Conservation (phyloP, 208 protist species). For the Lotmaria passim region DNA sequence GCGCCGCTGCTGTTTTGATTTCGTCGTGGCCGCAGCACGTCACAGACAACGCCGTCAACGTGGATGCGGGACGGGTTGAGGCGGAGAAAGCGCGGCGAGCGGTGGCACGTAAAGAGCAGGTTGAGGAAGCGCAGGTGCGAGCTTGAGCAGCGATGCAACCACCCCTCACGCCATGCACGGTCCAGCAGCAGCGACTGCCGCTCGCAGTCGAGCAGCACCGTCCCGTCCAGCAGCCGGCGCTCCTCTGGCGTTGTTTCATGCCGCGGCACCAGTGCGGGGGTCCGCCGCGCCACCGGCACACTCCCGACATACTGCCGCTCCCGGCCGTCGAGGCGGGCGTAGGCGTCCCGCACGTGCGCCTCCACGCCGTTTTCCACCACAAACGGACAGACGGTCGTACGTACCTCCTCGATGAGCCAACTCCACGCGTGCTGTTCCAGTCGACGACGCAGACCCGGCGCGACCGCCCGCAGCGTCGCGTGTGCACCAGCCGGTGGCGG, state of each 20-base stretch:
- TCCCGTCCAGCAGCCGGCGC: slow-evolving; percentile 16
- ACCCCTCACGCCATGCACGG: slow-evolving; percentile 34
- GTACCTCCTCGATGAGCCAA: slow-evolving; percentile 21
- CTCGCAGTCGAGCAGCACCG: slow-evolving; percentile 34
- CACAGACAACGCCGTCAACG: slow-evolving; percentile 13
- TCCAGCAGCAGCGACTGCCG: slow-evolving; percentile 47
- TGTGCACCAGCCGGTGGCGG: background rate
- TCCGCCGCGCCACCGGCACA: slow-evolving; percentile 34
- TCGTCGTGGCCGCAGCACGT: slow-evolving; percentile 18
- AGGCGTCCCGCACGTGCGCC: slow-evolving; percentile 27
- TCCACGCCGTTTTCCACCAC: slow-evolving; percentile 19
- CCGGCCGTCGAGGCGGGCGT: slow-evolving; percentile 33
- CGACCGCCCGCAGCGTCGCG: slow-evolving; percentile 22
- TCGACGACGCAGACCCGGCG: slow-evolving; percentile 18
- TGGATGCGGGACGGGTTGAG: slow-evolving; percentile 12
- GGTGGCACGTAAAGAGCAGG: background rate
- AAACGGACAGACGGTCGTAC: slow-evolving; percentile 19
- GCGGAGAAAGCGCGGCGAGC: slow-evolving; percentile 3
- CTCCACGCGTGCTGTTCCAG: slow-evolving; percentile 28
- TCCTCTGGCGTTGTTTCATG: background rate
- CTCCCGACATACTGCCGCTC: slow-evolving; percentile 34
- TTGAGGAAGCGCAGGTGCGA: slow-evolving; percentile 12
- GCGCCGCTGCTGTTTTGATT: background rate
- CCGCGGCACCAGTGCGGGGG: slow-evolving; percentile 2
- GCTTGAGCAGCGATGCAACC: slow-evolving; percentile 16